Evolutionary conservation across 371 early-diverging fungal species (phyloP).

Genomic region (Apophysomyces sp.): DNA sequence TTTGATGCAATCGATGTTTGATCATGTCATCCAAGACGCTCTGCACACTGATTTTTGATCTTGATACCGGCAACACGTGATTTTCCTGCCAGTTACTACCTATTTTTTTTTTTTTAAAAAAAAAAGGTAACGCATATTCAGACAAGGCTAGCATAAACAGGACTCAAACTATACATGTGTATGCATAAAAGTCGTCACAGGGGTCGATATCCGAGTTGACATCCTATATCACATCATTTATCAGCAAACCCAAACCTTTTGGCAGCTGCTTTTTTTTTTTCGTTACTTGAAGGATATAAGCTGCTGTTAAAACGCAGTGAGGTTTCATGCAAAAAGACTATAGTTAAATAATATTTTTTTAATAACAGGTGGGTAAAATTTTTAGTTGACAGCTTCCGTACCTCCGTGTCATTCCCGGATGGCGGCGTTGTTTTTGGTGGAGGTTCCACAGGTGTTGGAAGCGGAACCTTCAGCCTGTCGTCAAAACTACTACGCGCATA

Average conservation of each 20-base stretch:
- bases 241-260: background rate
- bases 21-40: conserved; percentile 11
- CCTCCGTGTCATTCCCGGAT: conserved; percentile 15
- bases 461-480: conserved; percentile 14
- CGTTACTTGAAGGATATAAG: conserved; percentile 38
- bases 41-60: conserved; percentile 20
- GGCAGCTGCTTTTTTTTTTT: background rate
- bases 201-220: conserved; percentile 49
- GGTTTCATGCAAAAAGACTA: conserved; percentile 39
- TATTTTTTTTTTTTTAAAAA: no score
- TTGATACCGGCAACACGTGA: conserved; percentile 25
- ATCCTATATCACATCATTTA: conserved; percentile 19
- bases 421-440: conserved; percentile 17
- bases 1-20: conserved; percentile 16
- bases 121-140: background rate
- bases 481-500: conserved; percentile 40
- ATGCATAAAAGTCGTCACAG: conserved; percentile 52
- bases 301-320: conserved; percentile 50
- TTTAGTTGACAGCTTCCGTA: background rate
- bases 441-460: conserved; percentile 12
- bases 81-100: conserved; percentile 34
- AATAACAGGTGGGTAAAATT: background rate
- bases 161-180: conserved; percentile 16
- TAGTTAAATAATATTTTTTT: background rate
- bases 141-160: background rate